Evolutionary conservation across 768 basidiomycete species (phyloP), one percentile per base, ranked within the genome.

Genomic region (Suillus spraguei): DNA sequence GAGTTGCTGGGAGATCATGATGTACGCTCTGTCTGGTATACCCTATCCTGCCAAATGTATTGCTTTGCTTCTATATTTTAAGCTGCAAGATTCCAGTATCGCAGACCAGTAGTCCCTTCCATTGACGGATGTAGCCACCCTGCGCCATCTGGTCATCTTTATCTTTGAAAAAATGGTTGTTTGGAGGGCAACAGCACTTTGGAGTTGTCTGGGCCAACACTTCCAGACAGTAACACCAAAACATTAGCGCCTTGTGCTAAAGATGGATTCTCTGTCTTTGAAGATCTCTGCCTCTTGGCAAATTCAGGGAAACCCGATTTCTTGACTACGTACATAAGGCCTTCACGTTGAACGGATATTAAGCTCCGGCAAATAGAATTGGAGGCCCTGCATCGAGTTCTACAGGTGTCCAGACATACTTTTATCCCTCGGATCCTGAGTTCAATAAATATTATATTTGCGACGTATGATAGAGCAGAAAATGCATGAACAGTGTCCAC

Each of bases 61-160:
- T 97, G 0, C 78, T 97, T 80, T 97, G 0, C 78, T 97, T n/a
- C 78, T 98, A 10, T 98, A 95, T 71, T 99, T 98, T 83, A 94
- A 89, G 73, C 79, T 98, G 32, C 95, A 98, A 75, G 97, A 98
- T 63, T 96, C 94, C 1, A 88, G 93, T 66, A 97, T 96, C 28
- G 92, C 95, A n/a, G n/a, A n/a, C n/a, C n/a, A 0, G 97, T 98
- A 28, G 97, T 99, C 7, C 97, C 95, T 3, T 96, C 94, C 0
- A 28, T 28, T 28, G 28, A 99, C 97, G 4, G 97, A 97, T 1
- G 95, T 96, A 3, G 97, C 97, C 0, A 98, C 96, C 0, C 84
- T 98, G 6, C 89, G 96, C 4, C 97, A 99, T 72, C 83, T 98
- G 2, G 94, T 98, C 52, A 98, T 99, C 95, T 92, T 98, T 67